Percentiles rank a stretch among this genome's conserved stretches.
Conservation (phyloP, 2,329 filamentous ascomycete genomes). For the Aureobasidium uvarum region DNA sequence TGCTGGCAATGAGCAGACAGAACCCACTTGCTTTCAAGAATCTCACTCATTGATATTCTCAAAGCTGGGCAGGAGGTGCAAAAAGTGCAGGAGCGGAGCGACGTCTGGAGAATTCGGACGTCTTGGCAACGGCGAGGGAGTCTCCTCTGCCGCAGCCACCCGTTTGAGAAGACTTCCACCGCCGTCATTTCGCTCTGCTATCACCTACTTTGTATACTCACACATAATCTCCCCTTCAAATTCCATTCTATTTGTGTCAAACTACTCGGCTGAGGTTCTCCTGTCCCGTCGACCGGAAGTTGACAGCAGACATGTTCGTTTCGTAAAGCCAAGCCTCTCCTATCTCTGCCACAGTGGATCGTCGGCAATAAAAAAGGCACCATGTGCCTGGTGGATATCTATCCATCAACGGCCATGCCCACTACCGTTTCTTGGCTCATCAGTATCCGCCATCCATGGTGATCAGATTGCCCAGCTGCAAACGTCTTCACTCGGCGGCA, state of each 20-base stretch:
- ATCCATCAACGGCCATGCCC: not conserved
- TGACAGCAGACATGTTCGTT: not conserved
- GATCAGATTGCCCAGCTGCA: constrained; percentile 2
- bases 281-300: not conserved
- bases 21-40: not conserved
- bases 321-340: not conserved
- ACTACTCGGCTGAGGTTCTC: not conserved
- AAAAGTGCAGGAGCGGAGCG: not conserved
- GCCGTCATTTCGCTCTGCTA: constrained; percentile 3
- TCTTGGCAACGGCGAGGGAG: not conserved
- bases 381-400: constrained; percentile 3
- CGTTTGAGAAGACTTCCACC: constrained; percentile 10
- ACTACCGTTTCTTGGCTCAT: constrained; percentile 21
- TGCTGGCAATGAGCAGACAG: not conserved
- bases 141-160: not conserved
- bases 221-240: not conserved
- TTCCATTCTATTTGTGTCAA: not conserved
- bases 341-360: constrained; percentile 11
- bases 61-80: not conserved
- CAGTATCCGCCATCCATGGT: constrained; percentile 4
- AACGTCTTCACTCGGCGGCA: constrained; percentile 11
- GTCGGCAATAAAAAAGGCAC: constrained; percentile 3
- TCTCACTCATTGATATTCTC: not conserved
- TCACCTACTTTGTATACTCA: not conserved
- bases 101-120: not conserved